Conservation (phyloP, 305 asterid genomes). For the Coffea humblotiana region DNA sequence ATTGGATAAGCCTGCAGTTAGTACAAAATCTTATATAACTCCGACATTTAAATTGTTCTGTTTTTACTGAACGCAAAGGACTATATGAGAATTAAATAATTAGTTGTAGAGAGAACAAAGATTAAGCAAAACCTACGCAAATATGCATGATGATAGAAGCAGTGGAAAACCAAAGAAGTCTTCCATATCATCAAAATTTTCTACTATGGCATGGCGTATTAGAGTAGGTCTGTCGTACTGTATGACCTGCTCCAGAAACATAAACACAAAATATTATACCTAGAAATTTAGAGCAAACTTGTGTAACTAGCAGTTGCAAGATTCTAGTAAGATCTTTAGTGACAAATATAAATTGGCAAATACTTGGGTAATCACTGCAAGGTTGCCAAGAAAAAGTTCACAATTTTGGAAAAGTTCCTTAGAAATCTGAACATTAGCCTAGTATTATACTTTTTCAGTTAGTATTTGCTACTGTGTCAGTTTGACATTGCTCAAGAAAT, state of each 20-base stretch:
- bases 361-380: not conserved
- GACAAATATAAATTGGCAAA: no score
- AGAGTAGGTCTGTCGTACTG: not conserved
- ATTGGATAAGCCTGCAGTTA: conserved; percentile 7
- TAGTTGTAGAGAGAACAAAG: not conserved
- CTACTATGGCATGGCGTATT: not conserved
- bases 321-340: no score
- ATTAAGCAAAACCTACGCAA: not conserved
- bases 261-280: not conserved
- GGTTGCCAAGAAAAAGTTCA: not conserved
- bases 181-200: conserved; percentile 7
- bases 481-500: not conserved
- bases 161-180: conserved; percentile 9
- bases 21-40: not conserved
- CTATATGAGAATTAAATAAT: not conserved
- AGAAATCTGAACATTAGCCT: not conserved
- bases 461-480: not conserved
- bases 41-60: not conserved
- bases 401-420: not conserved
- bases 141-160: conserved; percentile 7
- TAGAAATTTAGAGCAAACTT: not conserved
- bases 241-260: not conserved
- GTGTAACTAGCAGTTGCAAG: not conserved
- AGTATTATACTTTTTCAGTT: not conserved
- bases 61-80: not conserved